Evolutionary conservation across 305 asterid genomes (phyloP).

Genomic region (Euphrasia arctica): DNA sequence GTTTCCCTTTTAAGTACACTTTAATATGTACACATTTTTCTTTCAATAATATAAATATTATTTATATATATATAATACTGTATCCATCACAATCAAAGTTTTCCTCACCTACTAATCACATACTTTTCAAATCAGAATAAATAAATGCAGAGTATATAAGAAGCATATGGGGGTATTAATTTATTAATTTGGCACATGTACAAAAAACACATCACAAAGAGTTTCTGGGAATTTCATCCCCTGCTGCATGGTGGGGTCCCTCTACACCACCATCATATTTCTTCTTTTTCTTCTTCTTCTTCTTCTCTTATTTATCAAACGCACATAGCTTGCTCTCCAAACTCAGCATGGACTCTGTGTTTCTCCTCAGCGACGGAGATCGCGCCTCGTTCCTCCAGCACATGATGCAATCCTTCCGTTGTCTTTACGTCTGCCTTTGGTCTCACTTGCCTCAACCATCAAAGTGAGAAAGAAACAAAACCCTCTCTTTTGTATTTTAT

Average conservation of each 20-base stretch:
- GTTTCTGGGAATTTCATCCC: too few relatives aligned
- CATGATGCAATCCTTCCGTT: constrained; percentile 46
- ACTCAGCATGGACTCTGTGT: constrained; percentile 21
- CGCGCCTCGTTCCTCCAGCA: constrained; percentile 43
- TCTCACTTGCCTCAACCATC: constrained; percentile 43
- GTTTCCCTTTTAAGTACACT: neutral
- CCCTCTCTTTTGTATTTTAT: too few relatives aligned
- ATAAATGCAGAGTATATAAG: neutral
- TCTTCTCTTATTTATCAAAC: too few relatives aligned
- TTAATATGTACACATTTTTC: neutral
- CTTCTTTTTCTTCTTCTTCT: too few relatives aligned
- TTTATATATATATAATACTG: neutral
- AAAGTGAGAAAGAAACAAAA: constrained; percentile 33
- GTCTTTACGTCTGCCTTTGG: constrained; percentile 70
- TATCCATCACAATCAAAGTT: neutral
- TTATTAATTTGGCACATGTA: too few relatives aligned
- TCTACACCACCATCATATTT: too few relatives aligned
- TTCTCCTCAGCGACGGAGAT: constrained; percentile 46
- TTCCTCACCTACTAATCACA: constrained; percentile 27
- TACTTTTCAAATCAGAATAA: constrained; percentile 39
- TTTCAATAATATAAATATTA: neutral
- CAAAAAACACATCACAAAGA: too few relatives aligned
- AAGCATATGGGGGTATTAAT: too few relatives aligned
- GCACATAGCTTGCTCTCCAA: too few relatives aligned
- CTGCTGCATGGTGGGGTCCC: too few relatives aligned